Base-by-base conservation (phyloP, 805 yeast species). In the Wickerhamiella dianesei region DNA sequence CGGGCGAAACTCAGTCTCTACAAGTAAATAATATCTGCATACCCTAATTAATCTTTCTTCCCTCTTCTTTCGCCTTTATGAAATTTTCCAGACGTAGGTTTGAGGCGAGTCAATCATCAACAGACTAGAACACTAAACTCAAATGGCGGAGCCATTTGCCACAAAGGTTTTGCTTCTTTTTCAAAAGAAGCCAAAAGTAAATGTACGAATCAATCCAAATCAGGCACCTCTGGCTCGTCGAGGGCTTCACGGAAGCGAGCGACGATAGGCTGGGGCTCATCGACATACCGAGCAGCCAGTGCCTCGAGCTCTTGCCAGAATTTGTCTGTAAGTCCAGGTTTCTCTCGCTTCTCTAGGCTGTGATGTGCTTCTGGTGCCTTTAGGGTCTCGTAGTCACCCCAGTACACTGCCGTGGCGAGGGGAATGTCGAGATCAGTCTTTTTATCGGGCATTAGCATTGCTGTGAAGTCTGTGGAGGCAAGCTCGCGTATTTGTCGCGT, bases 1-100 rank as follows among this genome's bases (percentile, higher is more conserved):
- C 48, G 52, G 21, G 52, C 60, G 2, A 50, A 50, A 17, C 51
- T 57, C 20, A 49, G 52, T 16, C 48, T 56, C 8, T 57, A 57
- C 46, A 48, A 52, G 20, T 53, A 42, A 44, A 25, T 25, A 25
- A 25, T 25, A 25, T 6, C 32, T 25, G 32, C 32, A 25, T 25
- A 25, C 32, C 6, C 32, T 25, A 25, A 25, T 25, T 25, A 25
- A 25, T 25, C n/a, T n/a, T n/a, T n/a, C n/a, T n/a, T 6, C 32
- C 32, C 32, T 25, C 32, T 25, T 25, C 12, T 25, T 25, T 25
- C 12, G n/a, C n/a, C n/a, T n/a, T n/a, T n/a, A n/a, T n/a, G n/a
- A n/a, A n/a, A n/a, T n/a, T n/a, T n/a, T n/a, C n/a, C n/a, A n/a
- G n/a, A n/a, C n/a, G n/a, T n/a, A n/a, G n/a, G n/a, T n/a, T n/a